These are phyloP conservation scores for Termitomyces sp. DNA, from an alignment of 768 basidiomycete species.

Conservation along the genomic window DNA sequence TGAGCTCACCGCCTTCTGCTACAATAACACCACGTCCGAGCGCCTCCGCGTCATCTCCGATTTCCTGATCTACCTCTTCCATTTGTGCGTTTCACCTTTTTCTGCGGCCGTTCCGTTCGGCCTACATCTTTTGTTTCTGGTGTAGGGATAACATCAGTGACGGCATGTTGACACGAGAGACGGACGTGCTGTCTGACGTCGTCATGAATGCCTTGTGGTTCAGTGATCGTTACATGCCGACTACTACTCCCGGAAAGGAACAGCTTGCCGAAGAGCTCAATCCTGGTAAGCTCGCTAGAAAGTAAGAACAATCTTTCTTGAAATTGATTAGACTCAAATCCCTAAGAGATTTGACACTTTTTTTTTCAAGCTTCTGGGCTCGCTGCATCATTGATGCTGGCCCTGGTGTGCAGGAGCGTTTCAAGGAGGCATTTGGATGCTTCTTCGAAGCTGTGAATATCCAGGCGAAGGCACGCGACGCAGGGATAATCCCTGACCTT, in stretches of 20 bases:
- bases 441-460: slow-evolving; percentile 68
- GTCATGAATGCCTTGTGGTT: slow-evolving; percentile 71
- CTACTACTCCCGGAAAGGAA: slow-evolving; percentile 30
- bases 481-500: slow-evolving; percentile 54
- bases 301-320: slow-evolving; percentile 41
- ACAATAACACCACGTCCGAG: slow-evolving; percentile 46
- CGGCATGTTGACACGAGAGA: slow-evolving; percentile 65
- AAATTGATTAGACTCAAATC: not conserved
- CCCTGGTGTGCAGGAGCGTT: slow-evolving; percentile 57
- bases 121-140: slow-evolving; percentile 1
- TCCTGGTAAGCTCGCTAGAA: slow-evolving; percentile 61
- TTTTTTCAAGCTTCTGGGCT: slow-evolving; percentile 56
- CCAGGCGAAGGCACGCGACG: slow-evolving; percentile 54
- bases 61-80: slow-evolving; percentile 60
- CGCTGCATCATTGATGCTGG: slow-evolving; percentile 55
- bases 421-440: slow-evolving; percentile 60
- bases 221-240: slow-evolving; percentile 45
- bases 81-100: slow-evolving; percentile 32
- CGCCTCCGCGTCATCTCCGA: slow-evolving; percentile 63
- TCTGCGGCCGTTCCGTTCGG: slow-evolving; percentile 4
- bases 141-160: slow-evolving; percentile 69
- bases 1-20: slow-evolving; percentile 61
- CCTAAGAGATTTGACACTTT: slow-evolving; percentile 1
- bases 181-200: slow-evolving; percentile 52
- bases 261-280: slow-evolving; percentile 37